Percentiles rank a stretch among this genome's conserved stretches.
These are phyloP conservation scores for Triangularia verruculosa DNA, from an alignment of 2,329 filamentous ascomycete genomes.

Conservation along the genomic window DNA sequence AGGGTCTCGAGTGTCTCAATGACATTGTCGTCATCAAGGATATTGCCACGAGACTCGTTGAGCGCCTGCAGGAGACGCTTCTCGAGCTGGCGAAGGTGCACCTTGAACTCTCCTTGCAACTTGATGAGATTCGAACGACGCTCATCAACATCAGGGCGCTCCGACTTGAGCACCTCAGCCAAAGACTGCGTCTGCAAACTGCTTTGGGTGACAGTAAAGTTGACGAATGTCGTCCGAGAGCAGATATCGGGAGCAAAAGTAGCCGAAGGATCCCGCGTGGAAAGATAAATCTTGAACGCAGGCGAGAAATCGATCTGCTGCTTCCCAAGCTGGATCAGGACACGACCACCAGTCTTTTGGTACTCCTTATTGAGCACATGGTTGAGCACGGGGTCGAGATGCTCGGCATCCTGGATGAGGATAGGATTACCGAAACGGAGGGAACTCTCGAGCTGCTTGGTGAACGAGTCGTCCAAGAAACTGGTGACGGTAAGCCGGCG, in stretches of 20 bases:
- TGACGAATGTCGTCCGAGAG: conserved; percentile 97
- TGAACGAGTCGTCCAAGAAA: conserved; percentile 96
- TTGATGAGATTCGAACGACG: conserved; percentile 96
- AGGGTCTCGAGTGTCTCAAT: conserved; percentile 96
- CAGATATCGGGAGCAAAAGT: conserved; percentile 95
- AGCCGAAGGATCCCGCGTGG: conserved; percentile 92
- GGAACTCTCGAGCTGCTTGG: conserved; percentile 95
- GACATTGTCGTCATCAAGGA: conserved; percentile 95
- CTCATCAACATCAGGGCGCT: conserved; percentile 95
- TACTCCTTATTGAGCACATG: conserved; percentile 99
- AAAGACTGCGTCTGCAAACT: conserved; percentile 97
- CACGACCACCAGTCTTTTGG: conserved; percentile 95
- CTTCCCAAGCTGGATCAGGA: conserved; percentile 95
- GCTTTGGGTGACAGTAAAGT: conserved; percentile 98
- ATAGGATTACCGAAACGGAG: conserved; percentile 98
- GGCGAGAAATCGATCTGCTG: conserved; percentile 99
- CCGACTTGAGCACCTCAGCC: conserved; percentile 95
- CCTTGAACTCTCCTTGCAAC: conserved; percentile 97
- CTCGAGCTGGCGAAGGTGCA: conserved; percentile 94
- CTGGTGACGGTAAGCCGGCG: conserved; percentile 93
- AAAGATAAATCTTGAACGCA: conserved; percentile 90
- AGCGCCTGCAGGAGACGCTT: conserved; percentile 90
- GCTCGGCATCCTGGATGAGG: conserved; percentile 95
- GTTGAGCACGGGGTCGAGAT: conserved; percentile 94
- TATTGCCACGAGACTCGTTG: conserved; percentile 96